phyloP scores from a whole-genome alignment of 2,329 filamentous ascomycete species.

The Fusarium oxysporum region DNA sequence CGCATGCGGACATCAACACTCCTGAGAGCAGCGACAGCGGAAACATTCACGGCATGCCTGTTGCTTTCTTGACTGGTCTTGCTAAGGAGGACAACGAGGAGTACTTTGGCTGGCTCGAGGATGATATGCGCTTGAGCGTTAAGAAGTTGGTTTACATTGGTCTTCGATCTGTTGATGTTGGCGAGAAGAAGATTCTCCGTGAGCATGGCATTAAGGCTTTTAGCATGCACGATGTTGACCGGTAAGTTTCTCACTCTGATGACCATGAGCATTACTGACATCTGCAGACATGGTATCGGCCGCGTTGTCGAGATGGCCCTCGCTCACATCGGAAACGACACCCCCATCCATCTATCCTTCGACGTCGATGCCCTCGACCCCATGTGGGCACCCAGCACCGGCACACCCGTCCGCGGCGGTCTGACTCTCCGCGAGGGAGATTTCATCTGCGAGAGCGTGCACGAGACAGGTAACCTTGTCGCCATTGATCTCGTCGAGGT shows the following conservation, averaged over 20 bases:
- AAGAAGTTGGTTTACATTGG: slow-evolving; percentile 98
- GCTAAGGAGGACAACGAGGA: slow-evolving; percentile 80
- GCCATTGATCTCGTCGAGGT: slow-evolving; percentile 88
- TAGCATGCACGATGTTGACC: slow-evolving; percentile 98
- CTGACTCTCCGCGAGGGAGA: slow-evolving; percentile 95
- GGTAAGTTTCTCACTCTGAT: slow-evolving; percentile 59
- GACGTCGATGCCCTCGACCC: slow-evolving; percentile 97
- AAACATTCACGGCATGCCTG: slow-evolving; percentile 98
- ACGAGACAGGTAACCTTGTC: slow-evolving; percentile 81
- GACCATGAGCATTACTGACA: slow-evolving; percentile 3
- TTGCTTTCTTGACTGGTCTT: slow-evolving; percentile 89
- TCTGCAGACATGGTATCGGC: slow-evolving; percentile 84
- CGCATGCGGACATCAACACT: slow-evolving; percentile 97
- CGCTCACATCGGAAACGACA: slow-evolving; percentile 92
- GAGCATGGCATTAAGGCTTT: slow-evolving; percentile 95
- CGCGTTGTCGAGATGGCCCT: slow-evolving; percentile 98
- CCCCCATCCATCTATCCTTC: slow-evolving; percentile 96
- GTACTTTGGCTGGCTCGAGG: slow-evolving; percentile 89
- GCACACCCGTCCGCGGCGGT: slow-evolving; percentile 92
- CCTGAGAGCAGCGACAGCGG: slow-evolving; percentile 90
- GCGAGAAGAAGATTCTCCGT: slow-evolving; percentile 90
- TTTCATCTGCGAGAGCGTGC: slow-evolving; percentile 91
- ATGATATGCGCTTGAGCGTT: slow-evolving; percentile 75
- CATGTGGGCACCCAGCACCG: slow-evolving; percentile 95
- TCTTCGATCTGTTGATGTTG: slow-evolving; percentile 89